Evolutionary conservation across 2,329 filamentous ascomycete species (phyloP), one percentile per base, ranked within the genome.

Genomic region (Fusarium staphyleae): DNA sequence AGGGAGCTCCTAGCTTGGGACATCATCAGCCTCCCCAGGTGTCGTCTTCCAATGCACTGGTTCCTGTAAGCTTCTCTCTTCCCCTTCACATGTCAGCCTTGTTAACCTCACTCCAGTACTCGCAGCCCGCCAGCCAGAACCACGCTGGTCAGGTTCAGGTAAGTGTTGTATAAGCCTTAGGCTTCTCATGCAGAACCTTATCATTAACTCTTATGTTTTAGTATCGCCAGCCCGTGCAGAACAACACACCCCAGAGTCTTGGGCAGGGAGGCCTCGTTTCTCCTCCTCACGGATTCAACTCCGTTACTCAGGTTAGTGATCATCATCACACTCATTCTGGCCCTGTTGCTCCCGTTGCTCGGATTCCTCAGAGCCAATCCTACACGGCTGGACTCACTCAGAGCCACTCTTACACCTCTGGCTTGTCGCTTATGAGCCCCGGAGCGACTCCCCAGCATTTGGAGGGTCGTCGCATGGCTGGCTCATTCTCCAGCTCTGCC

Each of bases 401-500:
- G 35, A 64, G 61, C 40, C 34, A 52, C 15, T 60, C 61, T 1
- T 56, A 48, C 30, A 60, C 41, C 32, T 48, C 37, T n/a, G 56
- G 58, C n/a, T 30, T 46, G 15, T 46, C 33, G 10, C 36, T 49
- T 22, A 48, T 47, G 26, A 68, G 62, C 40, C 63, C 65, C 11
- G 39, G 33, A 1, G 37, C 49, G 5, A 65, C 65, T 34, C 62
- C 65, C 4, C 50, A 53, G 13, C 63, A 62, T 16, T 22, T 53
- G 5, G 22, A 24, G 4, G 51, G 40, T 9, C 26, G 33, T 14
- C 42, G 18, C 6, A 36, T 47, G 24, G 16, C 37, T 19, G 39
- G 30, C 18, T 22, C 46, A 15, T 19, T 53, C 9, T 51, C 55
- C 24, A 55, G 55, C 36, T 53, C 65, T 3, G 57, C 47, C 15